These are phyloP conservation scores for Exophiala bonariae DNA, from an alignment of 2,329 filamentous ascomycete genomes.

Conservation along the genomic window DNA sequence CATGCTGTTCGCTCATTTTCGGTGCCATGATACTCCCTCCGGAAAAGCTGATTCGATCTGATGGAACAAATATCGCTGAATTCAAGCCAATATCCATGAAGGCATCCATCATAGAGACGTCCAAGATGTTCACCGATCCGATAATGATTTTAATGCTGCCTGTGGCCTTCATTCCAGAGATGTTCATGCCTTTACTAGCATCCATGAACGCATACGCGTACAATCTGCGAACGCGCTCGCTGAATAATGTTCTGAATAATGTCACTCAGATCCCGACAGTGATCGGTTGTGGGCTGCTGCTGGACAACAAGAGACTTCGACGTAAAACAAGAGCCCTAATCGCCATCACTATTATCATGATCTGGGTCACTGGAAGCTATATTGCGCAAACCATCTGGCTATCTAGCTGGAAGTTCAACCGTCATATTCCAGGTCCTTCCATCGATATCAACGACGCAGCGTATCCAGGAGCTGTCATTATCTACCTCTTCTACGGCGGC, in stretches of 20 bases:
- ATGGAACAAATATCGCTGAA: conserved; percentile 24
- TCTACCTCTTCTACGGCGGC: conserved; percentile 11
- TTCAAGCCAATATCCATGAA: conserved; percentile 11
- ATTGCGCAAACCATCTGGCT: conserved; percentile 1
- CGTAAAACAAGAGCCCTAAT: not conserved
- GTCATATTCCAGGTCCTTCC: not conserved
- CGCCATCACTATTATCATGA: not conserved
- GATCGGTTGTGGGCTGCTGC: conserved; percentile 24
- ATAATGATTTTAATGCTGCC: conserved; percentile 13
- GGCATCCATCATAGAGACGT: conserved; percentile 1
- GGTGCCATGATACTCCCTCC: conserved; percentile 15
- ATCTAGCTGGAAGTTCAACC: conserved; percentile 4
- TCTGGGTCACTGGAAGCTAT: conserved; percentile 2
- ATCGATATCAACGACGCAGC: conserved; percentile 8
- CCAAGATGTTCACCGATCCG: conserved; percentile 9
- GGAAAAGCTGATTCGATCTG: conserved; percentile 19
- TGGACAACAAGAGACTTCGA: conserved; percentile 27
- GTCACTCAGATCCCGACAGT: conserved; percentile 12
- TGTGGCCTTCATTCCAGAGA: conserved; percentile 16
- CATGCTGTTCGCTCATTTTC: conserved; percentile 10
- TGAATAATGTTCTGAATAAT: conserved; percentile 20
- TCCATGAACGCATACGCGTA: conserved; percentile 17
- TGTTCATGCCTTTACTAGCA: conserved; percentile 7
- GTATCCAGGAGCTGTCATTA: not conserved
- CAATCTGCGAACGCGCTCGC: conserved; percentile 19